Base-by-base conservation (phyloP, 768 basidiomycete genomes). In the Suillus discolor region DNA sequence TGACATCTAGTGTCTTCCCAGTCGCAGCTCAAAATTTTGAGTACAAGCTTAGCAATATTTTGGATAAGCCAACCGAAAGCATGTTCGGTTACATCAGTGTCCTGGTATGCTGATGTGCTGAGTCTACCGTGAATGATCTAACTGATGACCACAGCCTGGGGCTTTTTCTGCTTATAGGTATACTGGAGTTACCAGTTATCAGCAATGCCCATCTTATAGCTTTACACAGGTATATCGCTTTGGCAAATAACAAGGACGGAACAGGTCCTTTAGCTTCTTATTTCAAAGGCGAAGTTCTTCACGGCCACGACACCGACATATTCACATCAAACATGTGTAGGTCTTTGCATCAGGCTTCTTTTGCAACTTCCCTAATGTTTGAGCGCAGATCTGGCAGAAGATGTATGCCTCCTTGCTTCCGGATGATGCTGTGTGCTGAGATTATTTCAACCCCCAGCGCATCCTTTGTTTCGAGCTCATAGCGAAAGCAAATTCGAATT, bases 11-110 rank as follows among this genome's bases (percentile, higher is more conserved):
- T 16, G 13, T 36, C 20, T 39, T 64, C 61, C 18, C 66, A 92
- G 92, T 96, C 5, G 96, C 96, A 1, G 93, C 95, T 0, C 96
- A 97, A 74, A 97, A 97, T 74, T 98, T 97, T 73, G 94, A 96
- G 78, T 97, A 97, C 79, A 97, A 96, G 77, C 85, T 92, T 68
- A 91, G 92, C 72, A 90, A 93, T 72, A 96, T 97, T 71, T 79
- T 96, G 64, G 94, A 96, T 76, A 96, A 96, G 75, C 90, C 94
- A 5, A 92, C 88, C 0, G 94, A 96, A 72, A 89, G 87, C 3
- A 83, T 94, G 76, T 96, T 96, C 73, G 96, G 96, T n/a, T 97
- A 97, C 74, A 97, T 99, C 74, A 93, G 93, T 53, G 96, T 99
- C 41, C 74, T 98, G 80, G 91, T 92, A 67, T 65, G 83, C 69